Evolutionary conservation across 345 rosid species (phyloP), one percentile per base, ranked within the genome.

Genomic region (Erodium maritimum): DNA sequence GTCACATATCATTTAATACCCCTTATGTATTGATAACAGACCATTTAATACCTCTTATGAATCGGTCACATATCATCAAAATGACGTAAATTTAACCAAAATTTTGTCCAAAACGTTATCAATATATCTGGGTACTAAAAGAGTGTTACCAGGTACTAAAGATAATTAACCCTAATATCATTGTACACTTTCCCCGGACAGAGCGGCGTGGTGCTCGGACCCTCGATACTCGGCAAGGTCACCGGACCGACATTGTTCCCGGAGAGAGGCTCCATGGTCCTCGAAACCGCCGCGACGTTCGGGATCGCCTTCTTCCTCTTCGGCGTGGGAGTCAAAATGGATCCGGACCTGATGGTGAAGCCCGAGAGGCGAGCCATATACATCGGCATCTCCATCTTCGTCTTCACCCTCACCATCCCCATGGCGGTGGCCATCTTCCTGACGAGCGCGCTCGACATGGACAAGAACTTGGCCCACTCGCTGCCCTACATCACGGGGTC

Each of bases 141-240:
- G n/a, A n/a, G n/a, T n/a, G n/a, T n/a, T n/a, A n/a, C n/a, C n/a
- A n/a, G n/a, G n/a, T n/a, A n/a, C n/a, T n/a, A n/a, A n/a, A n/a
- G n/a, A n/a, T n/a, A n/a, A n/a, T n/a, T n/a, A n/a, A n/a, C n/a
- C n/a, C n/a, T n/a, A n/a, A n/a, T n/a, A n/a, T n/a, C n/a, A n/a
- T n/a, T n/a, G n/a, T n/a, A n/a, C n/a, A n/a, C n/a, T n/a, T n/a
- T n/a, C n/a, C n/a, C n/a, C 50, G 1, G 29, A 42, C 76, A 75
- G 83, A 54, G 70, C 9, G 80, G 78, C 8, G 2, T 79, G 20
- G n/a, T 75, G 45, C 54, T 75, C 1, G 78, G 80, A 10, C 72
- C 80, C 0, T 54, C 80, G n/a, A 19, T 61, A 22, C 62, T 13
- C 14, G 7, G 0, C 14, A 21, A 58, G 1, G 19, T 19, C 21